phyloP scores from a whole-genome alignment of 1,139 yeast species.

The Lodderomyces oxycetoniae region DNA sequence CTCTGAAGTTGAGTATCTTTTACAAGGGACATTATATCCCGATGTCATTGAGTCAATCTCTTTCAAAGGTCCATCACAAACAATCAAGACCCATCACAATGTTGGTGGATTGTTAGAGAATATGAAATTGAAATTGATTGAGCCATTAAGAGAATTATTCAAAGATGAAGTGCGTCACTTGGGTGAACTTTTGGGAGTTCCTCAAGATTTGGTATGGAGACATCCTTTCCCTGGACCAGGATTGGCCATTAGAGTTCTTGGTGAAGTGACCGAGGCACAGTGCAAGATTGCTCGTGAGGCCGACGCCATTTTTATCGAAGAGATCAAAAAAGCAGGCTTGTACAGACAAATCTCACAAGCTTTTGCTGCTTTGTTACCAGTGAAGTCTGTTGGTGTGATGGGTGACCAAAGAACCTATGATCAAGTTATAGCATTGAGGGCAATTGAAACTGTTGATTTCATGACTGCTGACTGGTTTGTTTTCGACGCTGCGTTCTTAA shows the following conservation, averaged over 20 bases:
- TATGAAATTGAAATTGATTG: conserved; percentile 97
- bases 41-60: conserved; percentile 98
- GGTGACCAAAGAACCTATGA: conserved; percentile 99
- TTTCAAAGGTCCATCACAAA: conserved; percentile 98
- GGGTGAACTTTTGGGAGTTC: conserved; percentile 92
- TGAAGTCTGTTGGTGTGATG: conserved; percentile 98
- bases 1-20: conserved; percentile 83
- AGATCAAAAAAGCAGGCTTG: conserved; percentile 87
- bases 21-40: conserved; percentile 97
- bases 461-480: conserved; percentile 99
- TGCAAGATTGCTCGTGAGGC: conserved; percentile 97
- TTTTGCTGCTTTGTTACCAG: conserved; percentile 94
- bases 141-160: conserved; percentile 96
- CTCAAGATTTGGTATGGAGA: conserved; percentile 98
- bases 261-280: conserved; percentile 91
- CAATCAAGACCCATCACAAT: conserved; percentile 98
- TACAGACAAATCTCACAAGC: conserved; percentile 95
- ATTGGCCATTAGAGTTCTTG: conserved; percentile 94
- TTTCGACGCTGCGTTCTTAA: conserved; percentile 88
- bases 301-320: conserved; percentile 91
- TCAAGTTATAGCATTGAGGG: conserved; percentile 97
- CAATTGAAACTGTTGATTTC: conserved; percentile 95
- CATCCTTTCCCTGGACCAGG: conserved; percentile 99
- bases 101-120: conserved; percentile 97
- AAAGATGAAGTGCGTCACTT: conserved; percentile 97